Conservation (phyloP, 805 yeast genomes). For the Barnettozyma sp. region DNA sequence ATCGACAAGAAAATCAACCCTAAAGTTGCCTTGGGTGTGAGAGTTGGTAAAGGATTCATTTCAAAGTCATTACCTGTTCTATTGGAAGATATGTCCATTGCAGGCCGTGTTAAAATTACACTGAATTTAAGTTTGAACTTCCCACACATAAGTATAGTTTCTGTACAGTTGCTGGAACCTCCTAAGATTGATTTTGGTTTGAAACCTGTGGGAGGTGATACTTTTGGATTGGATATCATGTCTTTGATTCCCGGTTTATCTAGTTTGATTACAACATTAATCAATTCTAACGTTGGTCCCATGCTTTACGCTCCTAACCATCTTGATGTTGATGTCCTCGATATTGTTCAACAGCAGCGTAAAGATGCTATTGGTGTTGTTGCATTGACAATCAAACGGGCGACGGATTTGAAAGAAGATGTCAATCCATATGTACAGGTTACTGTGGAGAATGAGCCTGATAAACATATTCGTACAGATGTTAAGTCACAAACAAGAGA, state of each 20-base stretch:
- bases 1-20: slow-evolving; percentile 67
- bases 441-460: slow-evolving; percentile 37
- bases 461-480: slow-evolving; percentile 41
- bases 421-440: slow-evolving; percentile 55
- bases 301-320: slow-evolving; percentile 81
- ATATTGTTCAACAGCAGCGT: slow-evolving; percentile 52
- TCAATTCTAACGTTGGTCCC: slow-evolving; percentile 67
- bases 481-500: slow-evolving; percentile 48
- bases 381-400: slow-evolving; percentile 54
- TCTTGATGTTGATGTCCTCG: slow-evolving; percentile 68
- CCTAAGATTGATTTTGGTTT: slow-evolving; percentile 72
- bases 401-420: slow-evolving; percentile 41
- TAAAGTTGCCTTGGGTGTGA: slow-evolving; percentile 72
- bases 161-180: slow-evolving; percentile 68
- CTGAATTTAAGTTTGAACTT: slow-evolving; percentile 55
- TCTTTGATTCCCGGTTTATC: slow-evolving; percentile 76
- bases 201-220: slow-evolving; percentile 86
- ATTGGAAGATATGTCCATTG: slow-evolving; percentile 73
- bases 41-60: slow-evolving; percentile 74
- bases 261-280: slow-evolving; percentile 59
- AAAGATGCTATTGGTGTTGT: slow-evolving; percentile 67
- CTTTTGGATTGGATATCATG: slow-evolving; percentile 82
- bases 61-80: slow-evolving; percentile 71
- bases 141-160: slow-evolving; percentile 73
- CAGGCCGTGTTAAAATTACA: slow-evolving; percentile 62